These are phyloP conservation scores for Adansonia gregorii DNA, from an alignment of 441 rosid genomes.

Conservation along the genomic window DNA sequence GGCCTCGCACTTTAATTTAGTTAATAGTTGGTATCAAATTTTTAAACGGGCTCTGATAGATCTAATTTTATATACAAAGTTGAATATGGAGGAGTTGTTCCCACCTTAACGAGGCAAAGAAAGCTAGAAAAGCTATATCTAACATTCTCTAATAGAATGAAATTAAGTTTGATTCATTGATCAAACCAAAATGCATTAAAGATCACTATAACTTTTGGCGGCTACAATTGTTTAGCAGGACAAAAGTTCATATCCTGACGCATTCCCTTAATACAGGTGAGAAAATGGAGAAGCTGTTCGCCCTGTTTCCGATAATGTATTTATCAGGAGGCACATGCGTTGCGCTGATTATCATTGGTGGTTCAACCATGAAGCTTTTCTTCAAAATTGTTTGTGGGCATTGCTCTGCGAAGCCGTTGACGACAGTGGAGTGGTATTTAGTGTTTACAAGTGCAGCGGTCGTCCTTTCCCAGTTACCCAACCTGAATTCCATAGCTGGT, in stretches of 20 bases:
- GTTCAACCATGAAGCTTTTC: slow-evolving; percentile 7
- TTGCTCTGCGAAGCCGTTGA: slow-evolving; percentile 16
- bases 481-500: slow-evolving; percentile 11
- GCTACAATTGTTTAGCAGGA: background rate
- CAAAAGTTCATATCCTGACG: background rate
- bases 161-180: background rate
- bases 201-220: background rate
- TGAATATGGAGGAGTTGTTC: no score
- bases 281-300: slow-evolving; percentile 31
- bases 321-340: slow-evolving; percentile 19
- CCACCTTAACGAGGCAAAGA: no score
- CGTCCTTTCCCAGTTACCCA: slow-evolving; percentile 12
- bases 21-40: background rate
- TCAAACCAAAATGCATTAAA: background rate
- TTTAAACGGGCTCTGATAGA: background rate
- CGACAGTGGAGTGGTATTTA: slow-evolving; percentile 17
- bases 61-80: background rate
- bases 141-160: no score
- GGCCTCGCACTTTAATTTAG: no score
- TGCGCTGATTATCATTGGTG: slow-evolving; percentile 12
- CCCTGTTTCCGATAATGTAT: slow-evolving; percentile 35
- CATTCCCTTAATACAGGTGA: slow-evolving; percentile 21
- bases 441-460: slow-evolving; percentile 11
- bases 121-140: no score
- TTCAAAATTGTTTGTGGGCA: slow-evolving; percentile 6